A percentile compares a stretch with the other conserved stretches of the same genome.
Evolutionary conservation across 805 yeast species (phyloP).

Genomic region (Sugiyamaella smithiae): DNA sequence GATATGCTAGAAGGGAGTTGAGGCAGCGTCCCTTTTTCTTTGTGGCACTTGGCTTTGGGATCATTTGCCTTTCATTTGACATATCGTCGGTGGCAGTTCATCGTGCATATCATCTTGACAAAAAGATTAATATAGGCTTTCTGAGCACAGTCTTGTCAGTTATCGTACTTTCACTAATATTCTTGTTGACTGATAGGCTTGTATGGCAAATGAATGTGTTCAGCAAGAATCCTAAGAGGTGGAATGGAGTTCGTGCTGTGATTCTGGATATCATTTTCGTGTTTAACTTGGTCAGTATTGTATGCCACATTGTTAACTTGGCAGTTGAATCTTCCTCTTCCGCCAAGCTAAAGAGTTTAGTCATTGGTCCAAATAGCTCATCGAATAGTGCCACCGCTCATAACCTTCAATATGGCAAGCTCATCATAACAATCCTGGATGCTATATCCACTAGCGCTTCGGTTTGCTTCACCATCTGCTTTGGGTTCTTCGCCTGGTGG

Average conservation of each 20-base stretch:
- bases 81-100: neutral
- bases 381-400: neutral
- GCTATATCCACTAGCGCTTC: constrained; percentile 1
- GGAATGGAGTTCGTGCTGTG: neutral
- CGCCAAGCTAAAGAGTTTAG: neutral
- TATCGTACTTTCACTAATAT: neutral
- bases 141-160: neutral
- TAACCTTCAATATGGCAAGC: neutral
- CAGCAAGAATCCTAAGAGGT: neutral
- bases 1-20: too few species aligned
- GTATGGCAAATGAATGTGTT: neutral
- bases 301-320: constrained; percentile 2
- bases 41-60: neutral
- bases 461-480: constrained; percentile 6
- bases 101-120: neutral
- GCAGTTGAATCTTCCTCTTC: neutral
- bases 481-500: constrained; percentile 13
- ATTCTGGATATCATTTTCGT: neutral
- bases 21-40: too few species aligned
- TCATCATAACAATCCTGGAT: neutral
- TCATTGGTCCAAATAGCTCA: neutral
- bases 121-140: neutral
- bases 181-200: neutral
- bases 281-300: neutral
- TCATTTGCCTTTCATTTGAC: neutral